These are phyloP conservation scores for Coleophoma cylindrospora DNA, from an alignment of 2,329 filamentous ascomycete genomes.

Conservation along the genomic window DNA sequence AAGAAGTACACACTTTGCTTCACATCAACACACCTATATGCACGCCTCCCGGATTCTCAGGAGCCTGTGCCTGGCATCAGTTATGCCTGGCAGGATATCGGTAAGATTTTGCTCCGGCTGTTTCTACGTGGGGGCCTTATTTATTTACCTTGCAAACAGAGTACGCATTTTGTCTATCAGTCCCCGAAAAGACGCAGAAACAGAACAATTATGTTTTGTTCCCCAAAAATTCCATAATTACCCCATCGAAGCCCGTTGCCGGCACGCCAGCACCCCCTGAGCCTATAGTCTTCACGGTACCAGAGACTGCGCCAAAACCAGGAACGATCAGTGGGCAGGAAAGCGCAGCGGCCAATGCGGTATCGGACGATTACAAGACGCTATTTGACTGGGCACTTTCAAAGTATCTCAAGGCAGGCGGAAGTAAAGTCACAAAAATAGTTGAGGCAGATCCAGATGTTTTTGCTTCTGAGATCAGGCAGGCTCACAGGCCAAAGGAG, in stretches of 20 bases:
- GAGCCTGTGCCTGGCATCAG: slow-evolving; percentile 47
- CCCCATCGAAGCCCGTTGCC: slow-evolving; percentile 41
- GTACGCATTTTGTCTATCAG: slow-evolving; percentile 57
- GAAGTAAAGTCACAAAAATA: slow-evolving; percentile 40
- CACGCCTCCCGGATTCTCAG: slow-evolving; percentile 45
- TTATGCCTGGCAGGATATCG: slow-evolving; percentile 58
- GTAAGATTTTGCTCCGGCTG: slow-evolving; percentile 28
- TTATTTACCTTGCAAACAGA: slow-evolving; percentile 32
- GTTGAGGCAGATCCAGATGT: slow-evolving; percentile 47
- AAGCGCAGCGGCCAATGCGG: slow-evolving; percentile 41
- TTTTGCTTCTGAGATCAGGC: slow-evolving; percentile 52
- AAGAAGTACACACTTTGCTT: slow-evolving; percentile 66
- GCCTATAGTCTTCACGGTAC: slow-evolving; percentile 60
- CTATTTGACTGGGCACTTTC: slow-evolving; percentile 58
- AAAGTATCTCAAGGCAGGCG: slow-evolving; percentile 43
- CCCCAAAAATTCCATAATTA: slow-evolving; percentile 44
- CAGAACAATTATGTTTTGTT: slow-evolving; percentile 64
- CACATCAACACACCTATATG: slow-evolving; percentile 54
- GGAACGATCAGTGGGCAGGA: slow-evolving; percentile 49
- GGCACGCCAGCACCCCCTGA: slow-evolving; percentile 36
- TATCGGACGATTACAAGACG: slow-evolving; percentile 53
- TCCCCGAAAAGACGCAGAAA: slow-evolving; percentile 60
- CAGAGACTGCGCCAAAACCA: slow-evolving; percentile 54
- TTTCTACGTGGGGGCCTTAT: too few relatives aligned
- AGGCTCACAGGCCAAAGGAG: slow-evolving; percentile 53